These are phyloP conservation scores for Coemansia sp. DNA, from an alignment of 192 early-diverging fungal genomes.

Conservation along the genomic window DNA sequence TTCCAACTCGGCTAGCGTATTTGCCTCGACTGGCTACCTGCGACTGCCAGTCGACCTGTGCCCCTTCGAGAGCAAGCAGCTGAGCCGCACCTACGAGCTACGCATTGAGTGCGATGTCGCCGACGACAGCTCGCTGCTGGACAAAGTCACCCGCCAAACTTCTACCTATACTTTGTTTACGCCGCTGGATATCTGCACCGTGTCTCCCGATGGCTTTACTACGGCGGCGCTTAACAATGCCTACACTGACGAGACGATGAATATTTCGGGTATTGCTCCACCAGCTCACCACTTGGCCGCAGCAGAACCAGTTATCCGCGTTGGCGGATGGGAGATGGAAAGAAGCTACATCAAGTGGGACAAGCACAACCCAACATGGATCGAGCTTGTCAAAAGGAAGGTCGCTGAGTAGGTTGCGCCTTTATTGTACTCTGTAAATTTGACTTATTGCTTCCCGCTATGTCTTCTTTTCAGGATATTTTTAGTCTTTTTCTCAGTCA, in stretches of 20 bases:
- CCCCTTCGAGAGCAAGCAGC: conserved; percentile 42
- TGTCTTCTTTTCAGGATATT: background rate
- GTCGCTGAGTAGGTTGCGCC: background rate
- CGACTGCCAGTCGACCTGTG: conserved; percentile 37
- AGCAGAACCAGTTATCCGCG: conserved; percentile 16
- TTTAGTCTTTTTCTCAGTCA: background rate
- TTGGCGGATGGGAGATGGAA: conserved; percentile 38
- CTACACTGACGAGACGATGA: conserved; percentile 37
- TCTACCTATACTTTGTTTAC: conserved; percentile 11
- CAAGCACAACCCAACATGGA: conserved; percentile 29
- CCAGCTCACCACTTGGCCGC: conserved; percentile 17
- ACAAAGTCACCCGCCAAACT: conserved; percentile 24
- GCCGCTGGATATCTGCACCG: conserved; percentile 27
- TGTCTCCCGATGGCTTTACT: conserved; percentile 24
- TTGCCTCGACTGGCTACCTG: conserved; percentile 16
- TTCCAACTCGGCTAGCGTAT: conserved; percentile 4
- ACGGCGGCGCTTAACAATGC: conserved; percentile 22
- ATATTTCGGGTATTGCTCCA: conserved; percentile 20
- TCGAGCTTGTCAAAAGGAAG: conserved; percentile 27
- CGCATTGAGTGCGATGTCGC: conserved; percentile 42
- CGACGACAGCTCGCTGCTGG: conserved; percentile 19
- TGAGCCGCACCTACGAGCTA: conserved; percentile 27
- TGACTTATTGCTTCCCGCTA: background rate
- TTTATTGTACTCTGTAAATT: background rate
- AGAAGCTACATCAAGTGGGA: conserved; percentile 32